Conservation (phyloP, 2,329 filamentous ascomycete genomes). For the Tothia fuscella region DNA sequence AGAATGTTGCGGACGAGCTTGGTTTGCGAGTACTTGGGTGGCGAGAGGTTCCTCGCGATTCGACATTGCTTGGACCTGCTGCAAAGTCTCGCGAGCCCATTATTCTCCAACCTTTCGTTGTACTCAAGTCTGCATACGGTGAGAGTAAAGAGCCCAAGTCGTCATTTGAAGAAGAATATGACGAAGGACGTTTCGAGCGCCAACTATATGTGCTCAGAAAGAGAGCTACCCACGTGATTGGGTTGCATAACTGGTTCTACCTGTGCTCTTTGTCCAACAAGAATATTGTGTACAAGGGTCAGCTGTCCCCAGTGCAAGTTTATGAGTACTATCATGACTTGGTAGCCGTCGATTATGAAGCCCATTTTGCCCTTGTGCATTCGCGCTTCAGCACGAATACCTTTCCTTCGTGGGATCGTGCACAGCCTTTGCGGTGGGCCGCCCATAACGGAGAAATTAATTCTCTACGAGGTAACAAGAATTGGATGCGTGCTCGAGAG, state of each 20-base stretch:
- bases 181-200: conserved; percentile 77
- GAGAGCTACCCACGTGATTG: conserved; percentile 86
- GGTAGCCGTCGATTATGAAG: conserved; percentile 93
- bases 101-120: conserved; percentile 91
- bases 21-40: conserved; percentile 87
- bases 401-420: conserved; percentile 96
- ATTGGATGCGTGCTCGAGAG: conserved; percentile 97
- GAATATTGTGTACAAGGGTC: conserved; percentile 98
- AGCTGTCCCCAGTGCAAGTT: conserved; percentile 85
- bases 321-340: conserved; percentile 98
- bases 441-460: conserved; percentile 99
- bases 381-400: conserved; percentile 98
- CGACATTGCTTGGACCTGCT: conserved; percentile 80
- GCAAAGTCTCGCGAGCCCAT: conserved; percentile 88
- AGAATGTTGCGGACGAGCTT: conserved; percentile 80
- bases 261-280: conserved; percentile 92
- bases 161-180: conserved; percentile 68
- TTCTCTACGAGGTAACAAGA: conserved; percentile 94
- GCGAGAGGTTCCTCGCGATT: conserved; percentile 92
- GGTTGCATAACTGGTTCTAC: conserved; percentile 97
- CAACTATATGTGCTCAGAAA: conserved; percentile 93
- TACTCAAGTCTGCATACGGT: conserved; percentile 75
- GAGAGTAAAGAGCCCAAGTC: conserved; percentile 64
- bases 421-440: conserved; percentile 90
- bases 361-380: conserved; percentile 91